Evolutionary conservation across 768 basidiomycete species (phyloP), one percentile per base, ranked within the genome.

Genomic region (Mycena pura): DNA sequence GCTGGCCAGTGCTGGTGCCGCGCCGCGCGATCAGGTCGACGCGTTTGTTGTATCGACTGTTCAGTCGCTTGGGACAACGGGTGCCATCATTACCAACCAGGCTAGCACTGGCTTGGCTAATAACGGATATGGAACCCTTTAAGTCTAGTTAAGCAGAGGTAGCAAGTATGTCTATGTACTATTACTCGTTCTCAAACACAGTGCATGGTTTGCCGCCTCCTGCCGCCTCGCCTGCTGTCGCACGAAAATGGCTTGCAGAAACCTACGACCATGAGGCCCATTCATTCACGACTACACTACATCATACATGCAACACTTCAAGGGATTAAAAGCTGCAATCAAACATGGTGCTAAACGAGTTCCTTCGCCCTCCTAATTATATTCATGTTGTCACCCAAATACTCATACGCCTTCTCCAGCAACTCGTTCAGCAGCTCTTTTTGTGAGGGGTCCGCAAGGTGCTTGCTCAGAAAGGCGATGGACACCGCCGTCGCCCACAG

Each of bases 401-500:
- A 84, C 45, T 80, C 80, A 46, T 62, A 59, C 6, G 78, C 74
- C 68, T 86, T 86, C 19, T 68, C 75, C 27, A 72, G 47, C 51
- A 85, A 58, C 53, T 80, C 72, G 0, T 80, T 77, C 64, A 82
- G 59, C 25, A 86, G 59, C 24, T 85, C 80, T 21, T 71, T 72
- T 36, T 77, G 79, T 10, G 72, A 74, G 7, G 53, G 52, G 28
- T 67, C 61, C 0, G 50, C 53, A 21, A 84, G 61, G 32, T 75
- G 72, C 38, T 65, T 77, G 62, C 71, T 66, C 68, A 87, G 64
- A 57, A 78, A 87, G 1, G 81, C 85, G 24, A 80, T 70, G 8
- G 75, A 77, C 17, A 85, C 70, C 5, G 76, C 76, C 3, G 85
- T 86, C 28, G 80, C 76, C 86, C 86, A 87, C 9, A 81, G 60